Evolutionary conservation across 768 basidiomycete species (phyloP).

Genomic region (Ramaria sp.): DNA sequence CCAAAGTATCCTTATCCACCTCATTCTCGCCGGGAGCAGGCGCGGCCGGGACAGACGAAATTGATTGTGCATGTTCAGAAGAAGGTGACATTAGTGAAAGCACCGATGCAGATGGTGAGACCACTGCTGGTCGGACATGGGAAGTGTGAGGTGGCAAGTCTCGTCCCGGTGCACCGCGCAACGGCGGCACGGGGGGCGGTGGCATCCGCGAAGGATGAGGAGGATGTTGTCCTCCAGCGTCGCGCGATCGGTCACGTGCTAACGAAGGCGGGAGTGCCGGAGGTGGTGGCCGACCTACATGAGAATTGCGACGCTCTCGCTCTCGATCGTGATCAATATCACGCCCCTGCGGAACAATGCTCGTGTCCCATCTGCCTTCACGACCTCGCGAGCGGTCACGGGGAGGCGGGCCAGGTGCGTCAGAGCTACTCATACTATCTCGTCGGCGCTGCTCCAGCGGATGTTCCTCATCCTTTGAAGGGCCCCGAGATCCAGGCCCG

Average conservation of each 20-base stretch:
- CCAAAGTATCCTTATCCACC: slow-evolving; percentile 17
- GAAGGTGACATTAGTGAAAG: slow-evolving; percentile 15
- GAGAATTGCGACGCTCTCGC: slow-evolving; percentile 29
- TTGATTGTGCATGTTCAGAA: slow-evolving; percentile 58
- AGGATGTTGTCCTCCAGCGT: slow-evolving; percentile 41
- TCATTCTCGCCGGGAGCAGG: not conserved
- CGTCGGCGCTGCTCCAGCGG: slow-evolving; percentile 2
- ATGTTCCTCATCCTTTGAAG: not conserved
- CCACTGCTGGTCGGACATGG: slow-evolving; percentile 5
- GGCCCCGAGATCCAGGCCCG: slow-evolving; percentile 11
- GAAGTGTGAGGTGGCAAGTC: not conserved
- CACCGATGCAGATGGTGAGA: slow-evolving; percentile 10
- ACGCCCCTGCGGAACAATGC: not conserved
- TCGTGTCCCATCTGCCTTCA: slow-evolving; percentile 1
- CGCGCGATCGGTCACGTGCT: slow-evolving; percentile 25
- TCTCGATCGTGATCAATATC: slow-evolving; percentile 8
- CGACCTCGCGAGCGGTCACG: slow-evolving; percentile 8
- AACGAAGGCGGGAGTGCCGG: slow-evolving; percentile 17
- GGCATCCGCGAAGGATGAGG: slow-evolving; percentile 40
- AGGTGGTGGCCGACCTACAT: slow-evolving; percentile 45
- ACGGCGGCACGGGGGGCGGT: slow-evolving; percentile 14
- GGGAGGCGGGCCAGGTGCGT: slow-evolving; percentile 8
- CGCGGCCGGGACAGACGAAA: slow-evolving; percentile 22
- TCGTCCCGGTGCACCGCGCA: not conserved
- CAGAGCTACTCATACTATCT: slow-evolving; percentile 1